Evolutionary conservation across 306 rosid species (phyloP).

Genomic region (Quercus engelmannii): DNA sequence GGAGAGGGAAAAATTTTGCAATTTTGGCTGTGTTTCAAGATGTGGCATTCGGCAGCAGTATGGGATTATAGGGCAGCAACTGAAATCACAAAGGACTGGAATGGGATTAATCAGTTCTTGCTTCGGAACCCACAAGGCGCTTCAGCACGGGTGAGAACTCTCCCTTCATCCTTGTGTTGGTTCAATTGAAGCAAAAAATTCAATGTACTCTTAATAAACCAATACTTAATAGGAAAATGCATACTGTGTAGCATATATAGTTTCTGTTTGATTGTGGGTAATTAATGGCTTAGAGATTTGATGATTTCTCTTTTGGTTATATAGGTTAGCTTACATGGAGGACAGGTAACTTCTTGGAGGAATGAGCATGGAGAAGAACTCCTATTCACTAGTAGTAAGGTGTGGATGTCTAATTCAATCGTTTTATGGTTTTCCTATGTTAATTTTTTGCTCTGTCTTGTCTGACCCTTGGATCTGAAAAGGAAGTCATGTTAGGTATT

Average conservation of each 20-base stretch:
- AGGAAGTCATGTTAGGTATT: neutral
- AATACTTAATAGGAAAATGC: slow-evolving; percentile 6
- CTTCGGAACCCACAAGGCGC: slow-evolving; percentile 77
- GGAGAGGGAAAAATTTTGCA: slow-evolving; percentile 19
- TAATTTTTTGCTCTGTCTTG: neutral
- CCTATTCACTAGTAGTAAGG: slow-evolving; percentile 92
- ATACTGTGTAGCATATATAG: neutral
- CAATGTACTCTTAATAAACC: neutral
- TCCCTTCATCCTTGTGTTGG: neutral
- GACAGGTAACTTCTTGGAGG: slow-evolving; percentile 89
- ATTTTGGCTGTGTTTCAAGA: slow-evolving; percentile 25
- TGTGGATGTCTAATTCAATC: slow-evolving; percentile 8
- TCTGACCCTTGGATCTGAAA: neutral
- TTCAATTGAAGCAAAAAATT: slow-evolving; percentile 9
- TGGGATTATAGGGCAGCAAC: slow-evolving; percentile 74
- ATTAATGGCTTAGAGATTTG: slow-evolving; percentile 13
- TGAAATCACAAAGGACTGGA: slow-evolving; percentile 73
- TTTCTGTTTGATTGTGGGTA: slow-evolving; percentile 10
- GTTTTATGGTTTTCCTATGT: neutral
- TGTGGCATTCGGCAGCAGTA: slow-evolving; percentile 85
- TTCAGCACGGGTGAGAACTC: slow-evolving; percentile 62
- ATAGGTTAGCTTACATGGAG: slow-evolving; percentile 89
- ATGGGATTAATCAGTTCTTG: slow-evolving; percentile 65
- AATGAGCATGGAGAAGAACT: slow-evolving; percentile 87
- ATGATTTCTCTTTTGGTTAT: slow-evolving; percentile 24